phyloP scores from a whole-genome alignment of 306 rosid genomes.

The Fragaria iinumae region DNA sequence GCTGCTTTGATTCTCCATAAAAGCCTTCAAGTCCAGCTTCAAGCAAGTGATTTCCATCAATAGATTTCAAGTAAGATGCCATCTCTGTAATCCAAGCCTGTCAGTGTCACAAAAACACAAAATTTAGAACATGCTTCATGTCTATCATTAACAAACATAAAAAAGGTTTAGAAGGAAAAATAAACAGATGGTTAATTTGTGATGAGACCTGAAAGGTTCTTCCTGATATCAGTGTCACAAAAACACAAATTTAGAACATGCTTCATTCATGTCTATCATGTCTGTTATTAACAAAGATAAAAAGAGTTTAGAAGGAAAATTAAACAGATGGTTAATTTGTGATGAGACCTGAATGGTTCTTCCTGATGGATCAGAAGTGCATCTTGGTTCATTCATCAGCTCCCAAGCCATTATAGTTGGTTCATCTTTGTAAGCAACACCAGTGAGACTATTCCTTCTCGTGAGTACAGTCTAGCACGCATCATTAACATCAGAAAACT shows the following conservation, averaged over 20 bases:
- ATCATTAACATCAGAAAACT: neutral
- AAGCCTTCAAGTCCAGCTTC: conserved; percentile 92
- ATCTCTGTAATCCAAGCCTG: conserved; percentile 92
- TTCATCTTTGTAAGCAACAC: conserved; percentile 81
- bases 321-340: neutral
- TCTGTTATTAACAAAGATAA: neutral
- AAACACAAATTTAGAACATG: neutral
- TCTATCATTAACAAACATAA: neutral
- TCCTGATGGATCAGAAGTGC: conserved; percentile 76
- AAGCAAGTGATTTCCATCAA: conserved; percentile 82
- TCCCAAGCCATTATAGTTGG: conserved; percentile 98
- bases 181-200: neutral
- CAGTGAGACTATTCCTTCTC: conserved; percentile 65
- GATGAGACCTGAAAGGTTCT: conserved; percentile 60
- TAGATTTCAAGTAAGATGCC: conserved; percentile 83
- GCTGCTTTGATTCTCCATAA: conserved; percentile 58
- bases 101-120: conserved; percentile 1
- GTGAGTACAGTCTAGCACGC: conserved; percentile 56
- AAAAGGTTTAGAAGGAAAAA: neutral
- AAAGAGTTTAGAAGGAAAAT: neutral
- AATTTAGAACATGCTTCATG: neutral
- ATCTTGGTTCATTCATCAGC: conserved; percentile 86
- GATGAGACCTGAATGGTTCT: conserved; percentile 63
- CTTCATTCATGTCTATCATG: neutral
- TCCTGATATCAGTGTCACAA: conserved; percentile 47